These are phyloP conservation scores for Dothideomycetidae sp. DNA, from an alignment of 2,329 filamentous ascomycete species.

Conservation along the genomic window DNA sequence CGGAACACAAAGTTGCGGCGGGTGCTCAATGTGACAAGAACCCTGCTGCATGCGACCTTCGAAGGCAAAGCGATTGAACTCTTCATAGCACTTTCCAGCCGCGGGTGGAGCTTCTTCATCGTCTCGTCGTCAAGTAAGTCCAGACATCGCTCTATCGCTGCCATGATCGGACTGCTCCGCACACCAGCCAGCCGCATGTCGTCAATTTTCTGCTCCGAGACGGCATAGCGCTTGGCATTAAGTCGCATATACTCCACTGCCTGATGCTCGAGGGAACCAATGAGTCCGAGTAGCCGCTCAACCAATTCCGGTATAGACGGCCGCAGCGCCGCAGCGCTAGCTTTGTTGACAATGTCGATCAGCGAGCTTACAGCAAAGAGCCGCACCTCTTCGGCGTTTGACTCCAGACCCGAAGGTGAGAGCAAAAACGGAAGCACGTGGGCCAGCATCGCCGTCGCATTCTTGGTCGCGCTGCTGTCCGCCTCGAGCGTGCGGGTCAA, in stretches of 20 bases:
- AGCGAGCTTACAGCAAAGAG: slow-evolving; percentile 66
- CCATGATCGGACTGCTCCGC: slow-evolving; percentile 75
- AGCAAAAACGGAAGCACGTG: slow-evolving; percentile 83
- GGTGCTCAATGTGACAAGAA: slow-evolving; percentile 73
- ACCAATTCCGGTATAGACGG: slow-evolving; percentile 73
- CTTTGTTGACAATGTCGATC: slow-evolving; percentile 79
- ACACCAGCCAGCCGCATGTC: slow-evolving; percentile 70
- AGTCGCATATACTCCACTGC: slow-evolving; percentile 86
- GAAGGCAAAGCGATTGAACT: slow-evolving; percentile 80
- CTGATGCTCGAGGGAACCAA: slow-evolving; percentile 81
- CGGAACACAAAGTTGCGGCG: slow-evolving; percentile 61
- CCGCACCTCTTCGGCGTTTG: slow-evolving; percentile 74
- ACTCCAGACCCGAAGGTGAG: slow-evolving; percentile 79
- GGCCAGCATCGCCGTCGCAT: slow-evolving; percentile 64
- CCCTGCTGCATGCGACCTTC: slow-evolving; percentile 78
- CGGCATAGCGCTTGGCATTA: slow-evolving; percentile 67
- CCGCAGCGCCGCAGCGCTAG: slow-evolving; percentile 57
- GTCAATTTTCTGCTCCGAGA: slow-evolving; percentile 81
- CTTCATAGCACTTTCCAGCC: slow-evolving; percentile 67
- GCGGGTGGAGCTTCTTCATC: slow-evolving; percentile 60
- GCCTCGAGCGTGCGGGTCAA: slow-evolving; percentile 76
- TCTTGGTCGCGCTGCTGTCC: slow-evolving; percentile 49
- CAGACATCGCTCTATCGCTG: slow-evolving; percentile 79
- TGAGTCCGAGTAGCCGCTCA: slow-evolving; percentile 61
- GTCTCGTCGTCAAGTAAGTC: slow-evolving; percentile 65